Conservation (phyloP, 495 filamentous ascomycete species). For the Neurospora sp. region DNA sequence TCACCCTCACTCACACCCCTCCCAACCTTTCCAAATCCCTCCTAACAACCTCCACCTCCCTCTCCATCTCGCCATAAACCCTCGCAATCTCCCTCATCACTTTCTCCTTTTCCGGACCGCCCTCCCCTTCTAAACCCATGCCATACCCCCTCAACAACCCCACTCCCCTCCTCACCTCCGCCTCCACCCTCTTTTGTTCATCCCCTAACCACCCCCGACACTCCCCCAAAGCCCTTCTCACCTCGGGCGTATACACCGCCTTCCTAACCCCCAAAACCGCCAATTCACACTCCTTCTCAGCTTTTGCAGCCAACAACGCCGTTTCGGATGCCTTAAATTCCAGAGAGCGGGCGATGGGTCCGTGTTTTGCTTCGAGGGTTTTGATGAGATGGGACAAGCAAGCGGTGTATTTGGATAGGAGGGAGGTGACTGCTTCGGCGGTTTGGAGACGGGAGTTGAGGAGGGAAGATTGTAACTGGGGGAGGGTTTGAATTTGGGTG, state of each 20-base stretch:
- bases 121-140: neutral
- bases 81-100: slow-evolving; percentile 46
- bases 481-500: slow-evolving; percentile 8
- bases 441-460: slow-evolving; percentile 16
- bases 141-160: neutral
- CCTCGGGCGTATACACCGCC: neutral
- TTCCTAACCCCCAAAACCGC: slow-evolving; percentile 13
- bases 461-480: slow-evolving; percentile 5
- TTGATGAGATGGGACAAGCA: slow-evolving; percentile 26
- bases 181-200: slow-evolving; percentile 26
- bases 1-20: slow-evolving; percentile 5
- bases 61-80: slow-evolving; percentile 45
- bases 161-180: slow-evolving; percentile 17
- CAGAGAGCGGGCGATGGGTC: slow-evolving; percentile 50
- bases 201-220: slow-evolving; percentile 5
- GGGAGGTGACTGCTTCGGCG: slow-evolving; percentile 17
- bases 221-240: slow-evolving; percentile 39
- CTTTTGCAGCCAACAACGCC: slow-evolving; percentile 42
- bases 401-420: slow-evolving; percentile 18
- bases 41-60: slow-evolving; percentile 44
- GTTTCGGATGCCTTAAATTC: slow-evolving; percentile 48
- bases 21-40: slow-evolving; percentile 47
- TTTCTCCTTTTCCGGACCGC: slow-evolving; percentile 16
- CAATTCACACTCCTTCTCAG: slow-evolving; percentile 24
- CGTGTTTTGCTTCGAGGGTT: slow-evolving; percentile 48